These are phyloP conservation scores for Ilyonectria robusta DNA, from an alignment of 2,329 filamentous ascomycete genomes.

Conservation along the genomic window DNA sequence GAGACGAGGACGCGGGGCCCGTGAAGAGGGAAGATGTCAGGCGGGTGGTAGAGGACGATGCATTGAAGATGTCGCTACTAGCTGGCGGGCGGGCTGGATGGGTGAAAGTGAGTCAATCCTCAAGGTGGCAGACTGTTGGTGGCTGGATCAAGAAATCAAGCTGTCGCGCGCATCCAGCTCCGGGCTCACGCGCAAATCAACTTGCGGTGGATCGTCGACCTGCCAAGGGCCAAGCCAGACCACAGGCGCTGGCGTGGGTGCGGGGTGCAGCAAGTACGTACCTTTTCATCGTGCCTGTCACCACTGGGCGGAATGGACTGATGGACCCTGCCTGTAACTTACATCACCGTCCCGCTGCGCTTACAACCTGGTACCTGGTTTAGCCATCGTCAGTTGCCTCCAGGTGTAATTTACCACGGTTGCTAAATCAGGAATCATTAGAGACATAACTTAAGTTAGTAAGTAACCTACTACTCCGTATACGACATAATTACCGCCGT, in stretches of 20 bases:
- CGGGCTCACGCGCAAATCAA: constrained; percentile 2
- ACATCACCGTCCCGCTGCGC: neutral
- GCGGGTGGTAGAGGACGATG: neutral
- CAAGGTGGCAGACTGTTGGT: neutral
- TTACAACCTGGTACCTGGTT: neutral
- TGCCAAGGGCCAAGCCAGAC: neutral
- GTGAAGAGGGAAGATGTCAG: neutral
- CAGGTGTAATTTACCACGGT: neutral
- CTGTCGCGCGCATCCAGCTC: neutral
- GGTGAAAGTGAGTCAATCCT: neutral
- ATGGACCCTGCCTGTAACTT: neutral
- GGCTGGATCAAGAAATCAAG: neutral
- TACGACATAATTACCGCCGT: neutral
- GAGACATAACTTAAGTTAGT: too few species aligned
- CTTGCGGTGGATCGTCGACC: neutral
- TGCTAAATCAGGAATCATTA: too few species aligned
- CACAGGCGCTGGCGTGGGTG: neutral
- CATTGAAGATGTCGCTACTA: neutral
- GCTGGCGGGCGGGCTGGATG: neutral
- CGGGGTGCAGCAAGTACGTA: constrained; percentile 8
- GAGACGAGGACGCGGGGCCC: neutral
- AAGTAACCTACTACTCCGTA: too few species aligned
- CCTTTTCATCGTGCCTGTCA: neutral
- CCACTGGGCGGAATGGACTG: too few species aligned
- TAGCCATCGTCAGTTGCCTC: neutral